Percentiles rank a stretch among this genome's conserved stretches.
Conservation (phyloP, 129 eudicot genomes). For the Deinandra increscens region DNA sequence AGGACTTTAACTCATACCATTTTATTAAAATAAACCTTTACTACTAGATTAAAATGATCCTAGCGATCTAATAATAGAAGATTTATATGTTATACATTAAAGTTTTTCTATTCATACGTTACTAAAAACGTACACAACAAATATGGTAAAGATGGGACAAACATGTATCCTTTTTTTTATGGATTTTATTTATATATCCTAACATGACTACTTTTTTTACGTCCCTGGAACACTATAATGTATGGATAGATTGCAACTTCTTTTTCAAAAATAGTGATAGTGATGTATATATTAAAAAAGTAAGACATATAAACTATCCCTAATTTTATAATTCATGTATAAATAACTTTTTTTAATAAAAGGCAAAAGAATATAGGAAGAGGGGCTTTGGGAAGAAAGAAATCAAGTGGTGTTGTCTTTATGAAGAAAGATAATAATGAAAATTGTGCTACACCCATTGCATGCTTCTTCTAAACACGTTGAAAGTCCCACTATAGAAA, state of each 20-base stretch:
- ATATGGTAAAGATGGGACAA: too few relatives aligned
- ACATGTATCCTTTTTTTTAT: not conserved
- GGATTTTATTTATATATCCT: not conserved
- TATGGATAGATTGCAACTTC: not conserved
- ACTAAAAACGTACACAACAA: too few relatives aligned
- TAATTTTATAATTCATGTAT: not conserved
- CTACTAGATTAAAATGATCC: not conserved
- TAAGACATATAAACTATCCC: not conserved
- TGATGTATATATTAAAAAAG: not conserved
- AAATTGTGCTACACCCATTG: slow-evolving; percentile 21
- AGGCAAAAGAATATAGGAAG: slow-evolving; percentile 20
- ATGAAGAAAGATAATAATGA: slow-evolving; percentile 28
- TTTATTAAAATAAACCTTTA: too few relatives aligned
- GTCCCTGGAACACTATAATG: not conserved
- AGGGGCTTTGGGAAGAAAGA: slow-evolving; percentile 23
- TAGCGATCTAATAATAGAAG: not conserved
- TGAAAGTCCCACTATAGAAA: slow-evolving; percentile 13
- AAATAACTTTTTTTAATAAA: not conserved
- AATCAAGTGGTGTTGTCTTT: slow-evolving; percentile 21
- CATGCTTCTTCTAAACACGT: slow-evolving; percentile 36
- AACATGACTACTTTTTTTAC: not conserved
- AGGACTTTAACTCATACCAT: too few relatives aligned
- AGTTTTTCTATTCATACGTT: not conserved
- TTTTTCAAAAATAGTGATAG: not conserved
- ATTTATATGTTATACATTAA: not conserved